Evolutionary conservation across 2,329 filamentous ascomycete species (phyloP).

Genomic region (Neopestalotiopsis clavispora): DNA sequence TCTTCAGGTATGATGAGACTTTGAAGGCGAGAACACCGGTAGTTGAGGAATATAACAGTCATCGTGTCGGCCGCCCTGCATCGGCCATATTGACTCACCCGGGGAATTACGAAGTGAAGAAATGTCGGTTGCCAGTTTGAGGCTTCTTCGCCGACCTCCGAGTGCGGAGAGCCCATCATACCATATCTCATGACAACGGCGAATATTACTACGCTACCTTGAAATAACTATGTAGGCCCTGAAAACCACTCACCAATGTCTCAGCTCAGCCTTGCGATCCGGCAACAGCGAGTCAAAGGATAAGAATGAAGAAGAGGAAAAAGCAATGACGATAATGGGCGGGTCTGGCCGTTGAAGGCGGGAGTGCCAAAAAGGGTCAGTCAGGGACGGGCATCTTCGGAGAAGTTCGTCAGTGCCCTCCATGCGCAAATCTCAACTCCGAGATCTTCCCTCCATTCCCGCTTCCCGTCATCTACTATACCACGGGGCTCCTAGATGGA

Average conservation of each 20-base stretch:
- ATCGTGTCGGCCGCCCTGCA: neutral
- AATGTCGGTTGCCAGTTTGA: neutral
- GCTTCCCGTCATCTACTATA: neutral
- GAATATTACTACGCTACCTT: too few species aligned
- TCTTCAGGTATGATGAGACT: neutral
- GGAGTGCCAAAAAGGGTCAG: neutral
- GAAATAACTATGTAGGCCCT: too few species aligned
- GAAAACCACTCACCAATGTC: neutral
- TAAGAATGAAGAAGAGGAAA: neutral
- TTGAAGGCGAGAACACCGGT: neutral
- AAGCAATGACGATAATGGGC: constrained; percentile 10
- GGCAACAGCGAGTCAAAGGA: neutral
- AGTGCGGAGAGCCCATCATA: neutral
- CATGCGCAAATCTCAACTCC: neutral
- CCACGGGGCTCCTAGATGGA: neutral
- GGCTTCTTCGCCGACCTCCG: neutral
- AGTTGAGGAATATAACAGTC: neutral
- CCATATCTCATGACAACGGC: constrained; percentile 1
- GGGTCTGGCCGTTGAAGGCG: constrained; percentile 4
- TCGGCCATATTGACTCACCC: neutral
- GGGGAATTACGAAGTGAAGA: neutral
- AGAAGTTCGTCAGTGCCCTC: neutral
- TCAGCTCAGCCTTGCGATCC: neutral
- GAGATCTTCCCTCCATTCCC: constrained; percentile 9
- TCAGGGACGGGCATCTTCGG: constrained; percentile 7